Percentiles rank a stretch among this genome's conserved stretches.
These are phyloP conservation scores for Marasmius sp. DNA, from an alignment of 1,284 basidiomycete genomes.

Conservation along the genomic window DNA sequence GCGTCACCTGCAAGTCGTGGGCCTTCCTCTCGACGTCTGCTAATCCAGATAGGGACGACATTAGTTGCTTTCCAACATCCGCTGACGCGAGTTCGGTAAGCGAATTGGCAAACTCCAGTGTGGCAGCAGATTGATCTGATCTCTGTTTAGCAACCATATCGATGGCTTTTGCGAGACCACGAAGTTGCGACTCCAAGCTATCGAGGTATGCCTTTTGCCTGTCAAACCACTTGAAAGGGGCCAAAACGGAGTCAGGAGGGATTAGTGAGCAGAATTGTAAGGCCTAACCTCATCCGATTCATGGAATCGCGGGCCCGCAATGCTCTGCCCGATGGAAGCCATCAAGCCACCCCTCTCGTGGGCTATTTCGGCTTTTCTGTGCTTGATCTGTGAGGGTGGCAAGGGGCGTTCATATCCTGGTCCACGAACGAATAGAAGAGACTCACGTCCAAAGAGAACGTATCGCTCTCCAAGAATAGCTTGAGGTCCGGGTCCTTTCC, in stretches of 20 bases:
- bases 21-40: conserved; percentile 73
- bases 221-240: conserved; percentile 81
- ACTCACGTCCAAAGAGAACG: conserved; percentile 78
- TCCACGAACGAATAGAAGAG: neutral
- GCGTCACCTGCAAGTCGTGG: conserved; percentile 68
- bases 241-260: neutral
- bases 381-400: conserved; percentile 67
- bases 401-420: neutral
- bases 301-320: conserved; percentile 83
- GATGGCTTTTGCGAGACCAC: conserved; percentile 83
- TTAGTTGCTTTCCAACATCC: conserved; percentile 75
- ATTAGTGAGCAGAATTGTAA: neutral
- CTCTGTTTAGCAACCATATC: conserved; percentile 82
- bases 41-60: conserved; percentile 64
- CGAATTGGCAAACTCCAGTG: conserved; percentile 72
- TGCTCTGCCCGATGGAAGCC: conserved; percentile 74
- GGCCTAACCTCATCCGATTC: conserved; percentile 85
- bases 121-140: conserved; percentile 65
- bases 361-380: conserved; percentile 74
- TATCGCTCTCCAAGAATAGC: conserved; percentile 87
- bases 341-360: conserved; percentile 79
- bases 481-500: conserved; percentile 83
- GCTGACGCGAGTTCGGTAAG: conserved; percentile 68
- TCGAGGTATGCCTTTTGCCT: conserved; percentile 85
- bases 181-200: conserved; percentile 86